Evolutionary conservation across 257 asterid species (phyloP), one percentile per base, ranked within the genome.

Genomic region (Cordia subcordata): DNA sequence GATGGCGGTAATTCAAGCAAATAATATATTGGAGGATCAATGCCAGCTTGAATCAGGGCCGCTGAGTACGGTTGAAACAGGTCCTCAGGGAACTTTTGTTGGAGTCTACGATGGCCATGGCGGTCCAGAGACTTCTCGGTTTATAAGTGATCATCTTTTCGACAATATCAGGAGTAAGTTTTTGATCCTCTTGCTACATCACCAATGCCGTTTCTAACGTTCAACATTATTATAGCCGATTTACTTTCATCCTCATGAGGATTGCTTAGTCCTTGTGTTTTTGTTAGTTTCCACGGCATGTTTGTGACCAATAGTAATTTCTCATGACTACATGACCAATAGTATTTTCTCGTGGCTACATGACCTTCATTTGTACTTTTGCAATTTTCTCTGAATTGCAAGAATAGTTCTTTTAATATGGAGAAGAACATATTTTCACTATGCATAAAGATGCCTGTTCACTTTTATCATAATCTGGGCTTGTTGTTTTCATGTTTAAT

Each of bases 81-180:
- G 94, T 17, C 93, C 87, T 57, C 75, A 69, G 44, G 97, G 96
- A 35, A 83, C 97, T 11, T 90, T 85, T 77, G 88, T 90, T 14
- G 97, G 97, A 62, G 60, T 90, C 57, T 90, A 90, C 55, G 97
- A 90, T 59, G 97, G 96, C 54, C 97, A 90, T 77, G 97, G 80
- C 10, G 97, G 97, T 64, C 84, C 94, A 0, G 97, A 90, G 53
- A 85, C 90, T 71, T 68, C 97, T 8, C 73, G 58, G 56, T 90
- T 90, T 61, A 75, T 90, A 62, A 79, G 63, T 66, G 57, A 62
- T 27, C 75, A 66, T 37, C 95, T 90, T 65, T 87, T 90, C 22
- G 70, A 78, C 61, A 81, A 87, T 58, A 64, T 90, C 19, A 83
- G 83, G 84, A 81, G 97, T 90, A 87, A 39, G 85, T 46, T 50